Base-by-base conservation (phyloP, 345 rosid species). In the Diplotaxis tenuifolia region DNA sequence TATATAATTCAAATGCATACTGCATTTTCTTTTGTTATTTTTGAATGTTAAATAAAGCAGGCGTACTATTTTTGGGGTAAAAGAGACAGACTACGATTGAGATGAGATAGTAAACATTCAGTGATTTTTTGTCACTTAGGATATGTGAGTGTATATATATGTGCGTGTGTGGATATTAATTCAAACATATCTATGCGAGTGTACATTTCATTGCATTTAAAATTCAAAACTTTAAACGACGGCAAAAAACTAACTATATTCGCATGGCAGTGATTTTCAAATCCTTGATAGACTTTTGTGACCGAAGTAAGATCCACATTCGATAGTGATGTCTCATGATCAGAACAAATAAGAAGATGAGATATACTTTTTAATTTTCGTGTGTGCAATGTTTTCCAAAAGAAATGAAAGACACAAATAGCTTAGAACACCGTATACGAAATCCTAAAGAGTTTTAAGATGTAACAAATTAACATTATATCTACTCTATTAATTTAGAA, bases 301-400 rank as follows among this genome's bases (percentile, higher is more conserved):
- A 62, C 70, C 70, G 54, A 75, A 68, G 0, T 28, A 75, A 68
- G 58, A 68, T 68, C 54, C n/a, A 68, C 50, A 36, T 15, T 23
- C 25, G 55, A 67, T 75, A 15, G 34, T 61, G 73, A 75, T 75
- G 25, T 50, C 38, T 59, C 68, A 50, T 67, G 62, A 38, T 36
- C 5, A 15, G 4, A 40, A 59, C 40, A 20, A 40, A 40, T 18
- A 22, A 64, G 15, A 61, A 29, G 14, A 19, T 20, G 22, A 70
- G n/a, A 47, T 45, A 29, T 20, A 59, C n/a, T 27, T 23, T 14
- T 14, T 8, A 19, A 25, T 28, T 57, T 9, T 14, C 19, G 9
- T 29, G 8, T 45, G n/a, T n/a, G 9, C 16, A 23, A 6, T 55
- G 60, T 38, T 52, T 52, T 19, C 57, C 12, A 54, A 54, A 3